Evolutionary conservation across 2,329 filamentous ascomycete genomes (phyloP), one percentile per base, ranked within the genome.

Genomic region (Emmonsia crescens): DNA sequence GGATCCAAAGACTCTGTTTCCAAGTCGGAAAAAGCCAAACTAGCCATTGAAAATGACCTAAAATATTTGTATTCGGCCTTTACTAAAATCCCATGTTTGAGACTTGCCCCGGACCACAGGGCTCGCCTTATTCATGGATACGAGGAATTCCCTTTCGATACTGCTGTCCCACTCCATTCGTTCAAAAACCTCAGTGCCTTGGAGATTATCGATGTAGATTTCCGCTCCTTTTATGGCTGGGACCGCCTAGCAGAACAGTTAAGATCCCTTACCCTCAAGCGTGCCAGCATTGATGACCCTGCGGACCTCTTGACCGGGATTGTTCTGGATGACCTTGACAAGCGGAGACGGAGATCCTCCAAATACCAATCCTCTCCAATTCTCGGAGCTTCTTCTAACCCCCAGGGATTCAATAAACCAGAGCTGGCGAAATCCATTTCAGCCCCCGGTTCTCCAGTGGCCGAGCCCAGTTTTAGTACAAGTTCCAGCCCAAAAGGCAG

Each of bases 41-140:
- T 87, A 62, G 88, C 90, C 52, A 77, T 94, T 61, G 86, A 94
- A 72, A 85, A 88, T 62, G 94, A 99, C 73, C 79, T 96, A 68
- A 96, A 93, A 74, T 97, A 99, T 74, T 81, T 99, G 40, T 99
- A 96, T 78, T 97, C 94, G 49, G 91, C 94, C 62, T 99, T 97
- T 73, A 99, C 94, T 71, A 99, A 97, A 78, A 96, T 99, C 51
- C 94, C 94, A 0, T 96, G 90, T 71, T 80, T 99, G 65, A 86
- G 88, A 66, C 80, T 99, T 61, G 87, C 92, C 33, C 92, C 92
- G n/a, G 94, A 99, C 75, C 92, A 91, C 79, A 89, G 91, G 67
- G 92, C 93, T 57, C 87, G 89, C 60, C 80, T 96, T 64, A 96
- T 99, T 68, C 84, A 87, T 67, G 93, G 93, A 33, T 97, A 94